Conservation (phyloP, 768 basidiomycete species). For the Lactarius indigo region DNA sequence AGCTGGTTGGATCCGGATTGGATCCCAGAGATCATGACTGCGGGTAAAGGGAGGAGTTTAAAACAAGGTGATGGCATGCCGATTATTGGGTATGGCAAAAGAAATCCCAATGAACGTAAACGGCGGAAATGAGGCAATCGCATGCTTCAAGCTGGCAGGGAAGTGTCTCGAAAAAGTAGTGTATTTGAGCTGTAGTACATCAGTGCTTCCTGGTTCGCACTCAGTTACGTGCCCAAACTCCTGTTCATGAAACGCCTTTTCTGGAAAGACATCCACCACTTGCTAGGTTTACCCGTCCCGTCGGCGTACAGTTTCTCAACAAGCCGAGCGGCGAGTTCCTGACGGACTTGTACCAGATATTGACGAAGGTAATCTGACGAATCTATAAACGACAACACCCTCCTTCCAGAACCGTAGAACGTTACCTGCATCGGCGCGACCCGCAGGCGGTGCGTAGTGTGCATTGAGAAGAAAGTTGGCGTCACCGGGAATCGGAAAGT, state of each 20-base stretch:
- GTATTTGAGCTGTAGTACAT: constrained; percentile 28
- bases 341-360: constrained; percentile 89
- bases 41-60: constrained; percentile 65
- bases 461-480: constrained; percentile 91
- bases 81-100: constrained; percentile 79
- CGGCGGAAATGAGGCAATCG: constrained; percentile 42
- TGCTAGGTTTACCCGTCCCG: constrained; percentile 91
- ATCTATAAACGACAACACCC: neutral
- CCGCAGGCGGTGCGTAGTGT: constrained; percentile 79
- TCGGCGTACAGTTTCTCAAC: constrained; percentile 89
- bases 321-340: constrained; percentile 84
- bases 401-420: neutral
- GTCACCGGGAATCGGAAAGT: constrained; percentile 92
- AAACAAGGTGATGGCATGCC: constrained; percentile 66
- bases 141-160: neutral
- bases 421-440: constrained; percentile 75
- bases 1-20: constrained; percentile 97
- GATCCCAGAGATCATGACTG: constrained; percentile 76
- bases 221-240: constrained; percentile 62
- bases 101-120: constrained; percentile 84
- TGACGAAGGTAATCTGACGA: constrained; percentile 79
- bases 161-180: constrained; percentile 5
- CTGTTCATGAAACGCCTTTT: constrained; percentile 96
- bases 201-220: constrained; percentile 6
- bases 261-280: constrained; percentile 99